phyloP scores from a whole-genome alignment of 169 alveolate genomes.

The Plasmodium billcollinsi region DNA sequence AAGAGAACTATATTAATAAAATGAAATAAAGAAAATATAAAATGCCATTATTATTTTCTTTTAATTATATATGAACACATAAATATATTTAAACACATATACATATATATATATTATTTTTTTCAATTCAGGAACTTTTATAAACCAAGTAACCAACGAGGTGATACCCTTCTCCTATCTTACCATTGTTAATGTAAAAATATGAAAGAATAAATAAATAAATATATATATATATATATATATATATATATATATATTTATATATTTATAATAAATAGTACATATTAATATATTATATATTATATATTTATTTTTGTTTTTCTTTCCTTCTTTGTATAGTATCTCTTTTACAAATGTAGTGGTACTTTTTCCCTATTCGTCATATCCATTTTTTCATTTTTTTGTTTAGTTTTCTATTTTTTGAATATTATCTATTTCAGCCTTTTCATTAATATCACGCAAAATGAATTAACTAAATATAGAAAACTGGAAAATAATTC shows the following conservation, averaged over 20 bases:
- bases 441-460: conserved; percentile 26
- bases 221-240: not conserved
- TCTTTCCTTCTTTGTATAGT: conserved; percentile 29
- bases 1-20: not conserved
- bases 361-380: conserved; percentile 52
- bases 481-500: conserved; percentile 6
- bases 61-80: not conserved
- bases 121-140: conserved; percentile 43
- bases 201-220: conserved; percentile 10
- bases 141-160: conserved; percentile 19
- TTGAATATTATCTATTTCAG: conserved; percentile 16
- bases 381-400: conserved; percentile 20
- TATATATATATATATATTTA: not conserved
- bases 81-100: not conserved
- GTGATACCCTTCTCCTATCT: conserved; percentile 23
- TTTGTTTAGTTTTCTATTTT: conserved; percentile 15
- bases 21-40: too few species aligned
- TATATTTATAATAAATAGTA: not conserved
- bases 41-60: too few species aligned
- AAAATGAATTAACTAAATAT: conserved; percentile 34
- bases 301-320: not conserved
- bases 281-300: too few species aligned
- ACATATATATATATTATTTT: conserved; percentile 6
- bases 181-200: conserved; percentile 35
- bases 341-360: conserved; percentile 45